Conservation (phyloP, 495 filamentous ascomycete species). For the Aeminium ludgeri region DNA sequence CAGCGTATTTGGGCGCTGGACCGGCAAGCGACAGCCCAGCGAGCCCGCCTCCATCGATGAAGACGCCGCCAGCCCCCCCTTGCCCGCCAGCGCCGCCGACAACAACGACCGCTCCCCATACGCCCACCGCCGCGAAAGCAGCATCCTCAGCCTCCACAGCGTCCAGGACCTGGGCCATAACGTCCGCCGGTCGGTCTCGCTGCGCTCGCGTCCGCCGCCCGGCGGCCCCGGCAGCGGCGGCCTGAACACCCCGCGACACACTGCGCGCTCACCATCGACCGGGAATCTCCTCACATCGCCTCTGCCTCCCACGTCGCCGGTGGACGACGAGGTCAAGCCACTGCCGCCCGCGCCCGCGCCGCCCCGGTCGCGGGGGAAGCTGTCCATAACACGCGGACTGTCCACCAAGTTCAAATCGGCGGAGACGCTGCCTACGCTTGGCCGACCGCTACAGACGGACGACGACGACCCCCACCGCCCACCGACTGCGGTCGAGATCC, state of each 20-base stretch:
- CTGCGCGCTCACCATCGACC: slow-evolving; percentile 9
- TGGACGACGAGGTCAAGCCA: slow-evolving; percentile 2
- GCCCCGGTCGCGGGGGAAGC: slow-evolving; percentile 4
- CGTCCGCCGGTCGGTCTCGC: slow-evolving; percentile 14
- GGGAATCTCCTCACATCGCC: slow-evolving; percentile 8
- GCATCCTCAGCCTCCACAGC: slow-evolving; percentile 10
- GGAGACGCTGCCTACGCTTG: not conserved
- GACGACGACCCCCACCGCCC: not conserved
- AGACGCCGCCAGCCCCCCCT: no score
- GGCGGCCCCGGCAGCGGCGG: no score
- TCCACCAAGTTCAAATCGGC: slow-evolving; percentile 12
- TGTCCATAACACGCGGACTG: slow-evolving; percentile 9
- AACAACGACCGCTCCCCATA: not conserved
- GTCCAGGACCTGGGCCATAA: slow-evolving; percentile 14
- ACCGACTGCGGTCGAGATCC: not conserved
- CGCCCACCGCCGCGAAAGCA: slow-evolving; percentile 13
- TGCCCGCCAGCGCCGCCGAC: not conserved
- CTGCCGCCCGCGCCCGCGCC: not conserved
- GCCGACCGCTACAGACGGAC: not conserved
- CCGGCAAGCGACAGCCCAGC: slow-evolving; percentile 3
- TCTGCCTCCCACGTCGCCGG: slow-evolving; percentile 6
- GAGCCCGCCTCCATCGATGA: no score
- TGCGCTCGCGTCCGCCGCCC: slow-evolving; percentile 14
- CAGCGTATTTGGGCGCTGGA: slow-evolving; percentile 10
- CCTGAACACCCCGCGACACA: slow-evolving; percentile 1